These are phyloP conservation scores for Monosporascus ibericus DNA, from an alignment of 2,329 filamentous ascomycete species.

Conservation along the genomic window DNA sequence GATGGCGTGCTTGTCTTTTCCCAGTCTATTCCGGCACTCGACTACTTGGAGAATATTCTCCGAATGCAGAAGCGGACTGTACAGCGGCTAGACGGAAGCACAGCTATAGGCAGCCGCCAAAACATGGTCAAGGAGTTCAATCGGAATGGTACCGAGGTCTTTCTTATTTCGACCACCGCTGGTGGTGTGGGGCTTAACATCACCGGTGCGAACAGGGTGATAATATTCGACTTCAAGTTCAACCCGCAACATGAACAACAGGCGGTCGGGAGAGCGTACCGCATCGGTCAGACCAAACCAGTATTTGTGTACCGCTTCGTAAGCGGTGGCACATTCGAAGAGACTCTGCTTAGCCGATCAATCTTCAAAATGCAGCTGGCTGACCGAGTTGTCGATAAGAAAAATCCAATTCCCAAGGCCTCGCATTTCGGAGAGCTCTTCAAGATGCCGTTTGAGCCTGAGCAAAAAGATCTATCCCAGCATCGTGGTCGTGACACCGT, in stretches of 20 bases:
- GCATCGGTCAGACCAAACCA: slow-evolving; percentile 72
- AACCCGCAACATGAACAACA: slow-evolving; percentile 81
- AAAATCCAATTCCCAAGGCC: slow-evolving; percentile 65
- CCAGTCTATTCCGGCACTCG: slow-evolving; percentile 61
- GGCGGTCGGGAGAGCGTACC: slow-evolving; percentile 79
- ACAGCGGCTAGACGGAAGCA: slow-evolving; percentile 62
- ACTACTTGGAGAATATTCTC: slow-evolving; percentile 61
- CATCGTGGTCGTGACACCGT: slow-evolving; percentile 59
- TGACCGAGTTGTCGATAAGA: slow-evolving; percentile 75
- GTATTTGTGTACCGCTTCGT: slow-evolving; percentile 84
- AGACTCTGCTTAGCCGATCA: slow-evolving; percentile 63
- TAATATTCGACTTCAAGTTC: slow-evolving; percentile 79
- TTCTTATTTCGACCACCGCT: slow-evolving; percentile 77
- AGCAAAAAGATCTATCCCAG: slow-evolving; percentile 43
- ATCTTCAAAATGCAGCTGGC: slow-evolving; percentile 81
- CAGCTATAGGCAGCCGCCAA: slow-evolving; percentile 52
- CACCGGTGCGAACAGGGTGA: slow-evolving; percentile 73
- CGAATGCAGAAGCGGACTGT: slow-evolving; percentile 39
- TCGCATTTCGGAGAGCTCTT: slow-evolving; percentile 52
- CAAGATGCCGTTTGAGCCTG: slow-evolving; percentile 47
- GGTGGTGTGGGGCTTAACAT: slow-evolving; percentile 83
- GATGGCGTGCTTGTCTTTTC: slow-evolving; percentile 83
- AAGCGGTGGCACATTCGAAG: slow-evolving; percentile 73
- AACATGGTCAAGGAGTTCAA: slow-evolving; percentile 65
- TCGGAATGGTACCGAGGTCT: slow-evolving; percentile 47